Evolutionary conservation across 1,284 basidiomycete genomes (phyloP), one percentile per base, ranked within the genome.

Genomic region (Rhodotorula sp.): DNA sequence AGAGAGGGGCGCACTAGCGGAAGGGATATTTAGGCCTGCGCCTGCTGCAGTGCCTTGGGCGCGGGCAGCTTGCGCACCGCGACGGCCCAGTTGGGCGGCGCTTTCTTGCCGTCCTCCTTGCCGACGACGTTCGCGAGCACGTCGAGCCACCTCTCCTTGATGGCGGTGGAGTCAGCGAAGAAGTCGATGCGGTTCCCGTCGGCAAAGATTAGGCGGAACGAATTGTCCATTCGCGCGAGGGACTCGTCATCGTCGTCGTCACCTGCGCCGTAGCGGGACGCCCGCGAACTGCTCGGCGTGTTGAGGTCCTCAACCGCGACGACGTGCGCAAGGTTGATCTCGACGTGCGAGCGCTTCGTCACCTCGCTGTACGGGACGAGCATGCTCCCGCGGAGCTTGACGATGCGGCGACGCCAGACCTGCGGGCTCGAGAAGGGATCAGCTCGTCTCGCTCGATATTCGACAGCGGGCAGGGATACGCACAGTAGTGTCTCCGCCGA

Each of bases 311-410:
- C 88, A 6, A 97, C 85, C 0, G 85, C 83, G 10, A 88, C 84
- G 10, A 92, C 93, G 81, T 93, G 91, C 80, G 90, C 90, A 29
- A 99, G 85, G 81, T 97, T 92, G 76, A 98, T 97, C 44, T 90
- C 93, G 32, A 92, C 88, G 1, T 89, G 95, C 1, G 92, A 89
- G 77, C 89, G 91, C 84, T 91, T 94, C 36, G 96, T 98, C 7
- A 98, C 89, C 78, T 97, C 93, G 79, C 92, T 96, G 84, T 91
- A 96, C 3, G 95, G 94, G 59, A 98, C 87, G 58, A 98, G 85
- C 77, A 88, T 90, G 22, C 90, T 88, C 9, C 96, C 95, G 64
- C 93, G 90, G 12, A 97, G 86, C 56, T 94, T 88, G 74, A 97
- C 87, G 71, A 90, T 88, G 55, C 96, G 88, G 60, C 96, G 86